These are phyloP conservation scores for Triticum aestivum DNA, from an alignment of 176 grass and related monocot genomes.

Conservation along the genomic window DNA sequence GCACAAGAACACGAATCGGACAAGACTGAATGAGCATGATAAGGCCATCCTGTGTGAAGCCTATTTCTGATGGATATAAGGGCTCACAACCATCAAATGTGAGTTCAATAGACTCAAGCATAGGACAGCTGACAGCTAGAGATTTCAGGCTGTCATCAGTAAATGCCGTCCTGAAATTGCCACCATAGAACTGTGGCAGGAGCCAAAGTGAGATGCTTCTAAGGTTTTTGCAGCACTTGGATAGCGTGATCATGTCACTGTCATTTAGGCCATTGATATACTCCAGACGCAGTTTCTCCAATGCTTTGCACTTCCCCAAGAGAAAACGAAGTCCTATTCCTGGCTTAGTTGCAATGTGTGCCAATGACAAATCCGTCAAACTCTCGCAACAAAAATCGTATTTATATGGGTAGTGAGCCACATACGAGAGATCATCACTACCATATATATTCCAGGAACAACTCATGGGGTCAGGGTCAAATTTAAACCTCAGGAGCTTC, in stretches of 20 bases:
- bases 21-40: constrained; percentile 36
- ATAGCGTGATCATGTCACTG: background rate
- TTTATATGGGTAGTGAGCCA: too few species aligned
- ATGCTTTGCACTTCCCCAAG: background rate
- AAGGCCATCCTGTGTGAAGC: constrained; percentile 43
- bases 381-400: constrained; percentile 28
- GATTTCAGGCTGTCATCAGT: constrained; percentile 24
- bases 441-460: too few species aligned
- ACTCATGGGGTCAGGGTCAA: too few species aligned
- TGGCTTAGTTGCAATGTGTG: background rate
- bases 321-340: background rate
- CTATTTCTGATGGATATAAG: constrained; percentile 14
- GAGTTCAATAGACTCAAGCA: constrained; percentile 46
- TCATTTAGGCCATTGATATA: constrained; percentile 1
- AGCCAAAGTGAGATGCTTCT: background rate
- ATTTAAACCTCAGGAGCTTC: constrained; percentile 43
- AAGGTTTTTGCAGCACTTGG: background rate
- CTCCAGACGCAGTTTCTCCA: background rate
- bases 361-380: constrained; percentile 23
- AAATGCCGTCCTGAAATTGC: background rate
- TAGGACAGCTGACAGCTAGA: constrained; percentile 27
- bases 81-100: constrained; percentile 18
- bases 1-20: constrained; percentile 43
- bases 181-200: background rate
- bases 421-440: too few species aligned